A percentile compares a stretch with the other conserved stretches of the same genome.
Evolutionary conservation across 768 basidiomycete genomes (phyloP).

Genomic region (Tylopilus felleus): DNA sequence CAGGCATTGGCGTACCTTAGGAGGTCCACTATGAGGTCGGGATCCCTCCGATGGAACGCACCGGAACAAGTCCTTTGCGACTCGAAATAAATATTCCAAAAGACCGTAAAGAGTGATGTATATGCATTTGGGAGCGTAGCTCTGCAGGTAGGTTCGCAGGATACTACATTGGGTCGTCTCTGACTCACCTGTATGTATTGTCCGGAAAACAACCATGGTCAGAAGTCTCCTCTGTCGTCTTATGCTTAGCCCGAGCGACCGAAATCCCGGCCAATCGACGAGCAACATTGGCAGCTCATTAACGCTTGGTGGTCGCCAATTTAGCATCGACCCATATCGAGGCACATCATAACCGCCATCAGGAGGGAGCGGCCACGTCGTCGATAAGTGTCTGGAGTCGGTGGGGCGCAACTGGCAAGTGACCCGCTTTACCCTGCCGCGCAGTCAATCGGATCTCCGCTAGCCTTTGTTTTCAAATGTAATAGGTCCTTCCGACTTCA

Average conservation of each 20-base stretch:
- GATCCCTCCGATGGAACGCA: slow-evolving; percentile 44
- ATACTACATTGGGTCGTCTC: neutral
- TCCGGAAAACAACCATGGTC: neutral
- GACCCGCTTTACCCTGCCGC: no score
- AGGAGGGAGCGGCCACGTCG: no score
- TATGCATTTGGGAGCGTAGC: slow-evolving; percentile 28
- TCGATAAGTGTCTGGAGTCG: no score
- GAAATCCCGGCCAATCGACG: neutral
- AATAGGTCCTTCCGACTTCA: no score
- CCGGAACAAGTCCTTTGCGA: slow-evolving; percentile 24
- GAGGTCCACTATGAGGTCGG: slow-evolving; percentile 27
- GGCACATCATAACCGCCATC: neutral
- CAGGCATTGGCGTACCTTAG: neutral
- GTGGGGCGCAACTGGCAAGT: no score
- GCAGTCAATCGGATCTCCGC: no score
- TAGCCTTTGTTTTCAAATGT: no score
- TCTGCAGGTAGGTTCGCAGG: slow-evolving; percentile 16
- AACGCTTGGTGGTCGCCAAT: neutral
- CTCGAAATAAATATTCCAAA: slow-evolving; percentile 8
- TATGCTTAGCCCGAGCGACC: slow-evolving; percentile 3
- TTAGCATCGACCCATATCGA: neutral
- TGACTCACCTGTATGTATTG: slow-evolving; percentile 18
- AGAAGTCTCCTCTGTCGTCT: slow-evolving; percentile 1
- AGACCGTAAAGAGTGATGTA: slow-evolving; percentile 8
- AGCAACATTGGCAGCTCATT: slow-evolving; percentile 3